phyloP scores from a whole-genome alignment of 768 basidiomycete species.

The Boletus reticulatus region DNA sequence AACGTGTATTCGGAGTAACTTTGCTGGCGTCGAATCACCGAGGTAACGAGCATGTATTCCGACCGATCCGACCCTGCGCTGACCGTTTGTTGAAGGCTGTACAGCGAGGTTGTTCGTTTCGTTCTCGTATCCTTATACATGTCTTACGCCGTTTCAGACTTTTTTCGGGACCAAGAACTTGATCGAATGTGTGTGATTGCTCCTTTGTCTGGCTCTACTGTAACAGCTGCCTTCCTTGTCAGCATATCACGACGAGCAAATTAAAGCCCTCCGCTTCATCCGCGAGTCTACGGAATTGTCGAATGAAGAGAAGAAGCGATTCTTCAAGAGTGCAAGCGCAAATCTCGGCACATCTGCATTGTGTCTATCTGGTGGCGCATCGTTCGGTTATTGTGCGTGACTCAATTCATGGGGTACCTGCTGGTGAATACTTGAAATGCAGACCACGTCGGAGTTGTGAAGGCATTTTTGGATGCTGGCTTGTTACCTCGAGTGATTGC shows the following conservation, averaged over 20 bases:
- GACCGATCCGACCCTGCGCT: not conserved
- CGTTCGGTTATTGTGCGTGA: constrained; percentile 83
- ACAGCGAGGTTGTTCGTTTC: constrained; percentile 64
- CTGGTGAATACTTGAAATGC: constrained; percentile 3
- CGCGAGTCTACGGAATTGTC: constrained; percentile 71
- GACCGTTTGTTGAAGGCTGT: constrained; percentile 53
- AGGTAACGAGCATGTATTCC: constrained; percentile 41
- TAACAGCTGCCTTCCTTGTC: not conserved
- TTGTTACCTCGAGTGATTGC: constrained; percentile 90
- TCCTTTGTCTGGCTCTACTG: not conserved
- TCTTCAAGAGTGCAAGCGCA: constrained; percentile 86
- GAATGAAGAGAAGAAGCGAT: constrained; percentile 85
- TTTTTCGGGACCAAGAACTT: constrained; percentile 89
- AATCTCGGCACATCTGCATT: constrained; percentile 91
- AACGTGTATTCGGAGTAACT: constrained; percentile 87
- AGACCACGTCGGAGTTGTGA: constrained; percentile 91
- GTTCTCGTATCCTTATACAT: constrained; percentile 1
- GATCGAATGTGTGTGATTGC: constrained; percentile 65
- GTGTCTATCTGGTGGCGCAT: constrained; percentile 94
- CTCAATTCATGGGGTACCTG: not conserved
- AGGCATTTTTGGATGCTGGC: constrained; percentile 85
- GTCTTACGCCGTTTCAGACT: constrained; percentile 50
- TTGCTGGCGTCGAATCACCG: constrained; percentile 87
- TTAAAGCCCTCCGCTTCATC: constrained; percentile 71
- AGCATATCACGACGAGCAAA: constrained; percentile 84